These are phyloP conservation scores for Exophiala calicioides DNA, from an alignment of 2,329 filamentous ascomycete species.

Conservation along the genomic window DNA sequence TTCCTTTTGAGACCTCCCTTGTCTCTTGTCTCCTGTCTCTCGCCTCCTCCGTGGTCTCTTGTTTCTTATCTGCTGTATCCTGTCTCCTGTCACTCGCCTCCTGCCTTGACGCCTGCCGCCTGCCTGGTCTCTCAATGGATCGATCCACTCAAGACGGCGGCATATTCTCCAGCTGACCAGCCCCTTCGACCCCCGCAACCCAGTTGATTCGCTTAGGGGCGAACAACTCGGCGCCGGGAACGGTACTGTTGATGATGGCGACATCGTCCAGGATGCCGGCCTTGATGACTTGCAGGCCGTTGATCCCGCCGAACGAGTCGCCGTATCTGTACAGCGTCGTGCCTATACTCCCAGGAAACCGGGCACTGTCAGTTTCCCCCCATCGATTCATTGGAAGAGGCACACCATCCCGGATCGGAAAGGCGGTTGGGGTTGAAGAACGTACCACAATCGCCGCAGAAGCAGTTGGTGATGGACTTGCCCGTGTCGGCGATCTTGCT, in stretches of 20 bases:
- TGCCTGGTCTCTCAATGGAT: neutral
- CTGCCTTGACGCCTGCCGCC: no score
- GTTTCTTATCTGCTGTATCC: no score
- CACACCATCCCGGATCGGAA: no score
- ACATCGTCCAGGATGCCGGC: slow-evolving; percentile 41
- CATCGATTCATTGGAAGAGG: no score
- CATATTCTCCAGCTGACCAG: slow-evolving; percentile 25
- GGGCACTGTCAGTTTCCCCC: no score
- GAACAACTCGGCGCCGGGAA: slow-evolving; percentile 38
- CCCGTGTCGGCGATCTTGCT: slow-evolving; percentile 40
- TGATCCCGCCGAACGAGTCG: slow-evolving; percentile 32
- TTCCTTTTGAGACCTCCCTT: no score
- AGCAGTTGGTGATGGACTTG: slow-evolving; percentile 39
- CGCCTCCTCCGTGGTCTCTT: no score
- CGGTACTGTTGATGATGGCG: slow-evolving; percentile 33
- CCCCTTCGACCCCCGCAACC: slow-evolving; percentile 19
- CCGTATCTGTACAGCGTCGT: slow-evolving; percentile 33
- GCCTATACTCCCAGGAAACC: no score
- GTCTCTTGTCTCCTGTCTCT: no score
- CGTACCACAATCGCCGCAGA: slow-evolving; percentile 41
- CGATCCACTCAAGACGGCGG: slow-evolving; percentile 10
- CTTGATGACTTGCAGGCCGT: slow-evolving; percentile 36
- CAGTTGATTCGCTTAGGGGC: slow-evolving; percentile 23
- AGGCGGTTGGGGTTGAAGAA: neutral
- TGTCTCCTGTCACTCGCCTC: neutral